Evolutionary conservation across 2,329 filamentous ascomycete genomes (phyloP).

Genomic region (Chalaropsis thielavioides): DNA sequence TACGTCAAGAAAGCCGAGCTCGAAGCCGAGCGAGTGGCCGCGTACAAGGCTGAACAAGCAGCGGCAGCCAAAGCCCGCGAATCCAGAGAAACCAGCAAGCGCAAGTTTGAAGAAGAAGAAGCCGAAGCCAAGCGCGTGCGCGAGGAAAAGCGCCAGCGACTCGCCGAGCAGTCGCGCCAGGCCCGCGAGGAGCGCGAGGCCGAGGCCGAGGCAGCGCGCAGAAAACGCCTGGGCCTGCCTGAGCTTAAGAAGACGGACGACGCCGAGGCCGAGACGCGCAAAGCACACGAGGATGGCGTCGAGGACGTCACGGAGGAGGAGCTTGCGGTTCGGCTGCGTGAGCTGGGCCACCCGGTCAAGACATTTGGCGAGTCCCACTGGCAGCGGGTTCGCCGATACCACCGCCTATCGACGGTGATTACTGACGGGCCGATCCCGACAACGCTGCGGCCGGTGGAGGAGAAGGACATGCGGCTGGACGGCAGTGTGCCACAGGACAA

Average conservation of each 20-base stretch:
- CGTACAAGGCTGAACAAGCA: conserved; percentile 71
- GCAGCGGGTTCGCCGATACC: conserved; percentile 55
- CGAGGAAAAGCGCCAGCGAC: conserved; percentile 65
- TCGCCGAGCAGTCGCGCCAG: conserved; percentile 66
- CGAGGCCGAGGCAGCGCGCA: conserved; percentile 54
- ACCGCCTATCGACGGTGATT: conserved; percentile 45
- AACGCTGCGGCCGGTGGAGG: conserved; percentile 61
- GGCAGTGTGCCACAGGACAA: conserved; percentile 46
- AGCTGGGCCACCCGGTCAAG: conserved; percentile 54
- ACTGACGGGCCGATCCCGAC: conserved; percentile 76
- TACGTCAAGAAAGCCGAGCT: conserved; percentile 74
- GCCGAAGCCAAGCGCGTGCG: conserved; percentile 51
- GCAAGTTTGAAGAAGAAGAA: conserved; percentile 78
- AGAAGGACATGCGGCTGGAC: conserved; percentile 77
- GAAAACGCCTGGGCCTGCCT: conserved; percentile 68
- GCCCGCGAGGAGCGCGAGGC: conserved; percentile 58
- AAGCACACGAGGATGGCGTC: conserved; percentile 24
- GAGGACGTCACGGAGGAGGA: conserved; percentile 60
- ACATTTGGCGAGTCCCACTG: conserved; percentile 73
- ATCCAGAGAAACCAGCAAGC: conserved; percentile 59
- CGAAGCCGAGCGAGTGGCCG: conserved; percentile 65
- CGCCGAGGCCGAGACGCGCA: conserved; percentile 27
- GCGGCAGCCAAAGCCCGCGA: conserved; percentile 56
- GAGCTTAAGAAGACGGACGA: conserved; percentile 38
- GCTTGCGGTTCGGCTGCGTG: conserved; percentile 52